Percentiles rank a stretch among this genome's conserved stretches.
phyloP scores from a whole-genome alignment of 2,329 filamentous ascomycete genomes.

The Alternaria rosae region DNA sequence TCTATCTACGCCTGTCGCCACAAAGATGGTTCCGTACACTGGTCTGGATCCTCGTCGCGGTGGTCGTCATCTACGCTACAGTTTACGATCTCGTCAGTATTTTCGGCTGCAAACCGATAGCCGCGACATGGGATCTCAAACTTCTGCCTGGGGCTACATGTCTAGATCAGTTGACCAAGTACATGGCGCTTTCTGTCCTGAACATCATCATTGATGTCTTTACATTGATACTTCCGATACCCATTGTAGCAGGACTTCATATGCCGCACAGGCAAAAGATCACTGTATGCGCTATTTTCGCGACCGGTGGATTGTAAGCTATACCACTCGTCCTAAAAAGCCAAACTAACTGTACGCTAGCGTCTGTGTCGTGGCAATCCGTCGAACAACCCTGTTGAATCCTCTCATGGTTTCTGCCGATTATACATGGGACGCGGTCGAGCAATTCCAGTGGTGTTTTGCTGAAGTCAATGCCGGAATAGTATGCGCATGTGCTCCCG shows the following conservation, averaged over 20 bases:
- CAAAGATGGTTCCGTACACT: not conserved
- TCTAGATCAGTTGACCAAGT: not conserved
- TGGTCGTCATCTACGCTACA: not conserved
- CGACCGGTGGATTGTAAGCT: not conserved
- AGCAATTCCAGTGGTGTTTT: not conserved
- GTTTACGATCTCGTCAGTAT: not conserved
- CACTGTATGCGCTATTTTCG: not conserved
- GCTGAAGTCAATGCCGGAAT: conserved; percentile 2
- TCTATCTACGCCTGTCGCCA: not conserved
- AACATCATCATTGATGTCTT: not conserved
- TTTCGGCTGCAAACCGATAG: conserved; percentile 1
- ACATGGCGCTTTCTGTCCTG: conserved; percentile 1
- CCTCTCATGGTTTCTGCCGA: not conserved
- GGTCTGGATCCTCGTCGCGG: not conserved
- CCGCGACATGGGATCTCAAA: not conserved
- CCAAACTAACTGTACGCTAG: not conserved
- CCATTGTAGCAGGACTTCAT: not conserved
- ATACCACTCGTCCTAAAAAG: not conserved
- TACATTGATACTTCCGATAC: not conserved
- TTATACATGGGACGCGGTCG: conserved; percentile 1
- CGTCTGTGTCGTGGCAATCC: not conserved
- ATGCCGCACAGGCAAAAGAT: conserved; percentile 1
- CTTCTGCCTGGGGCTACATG: not conserved
- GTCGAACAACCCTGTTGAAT: not conserved
- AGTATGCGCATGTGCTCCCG: conserved; percentile 1